Evolutionary conservation across 2,329 filamentous ascomycete species (phyloP), one percentile per base, ranked within the genome.

Genomic region (Phialocephala subalpina): DNA sequence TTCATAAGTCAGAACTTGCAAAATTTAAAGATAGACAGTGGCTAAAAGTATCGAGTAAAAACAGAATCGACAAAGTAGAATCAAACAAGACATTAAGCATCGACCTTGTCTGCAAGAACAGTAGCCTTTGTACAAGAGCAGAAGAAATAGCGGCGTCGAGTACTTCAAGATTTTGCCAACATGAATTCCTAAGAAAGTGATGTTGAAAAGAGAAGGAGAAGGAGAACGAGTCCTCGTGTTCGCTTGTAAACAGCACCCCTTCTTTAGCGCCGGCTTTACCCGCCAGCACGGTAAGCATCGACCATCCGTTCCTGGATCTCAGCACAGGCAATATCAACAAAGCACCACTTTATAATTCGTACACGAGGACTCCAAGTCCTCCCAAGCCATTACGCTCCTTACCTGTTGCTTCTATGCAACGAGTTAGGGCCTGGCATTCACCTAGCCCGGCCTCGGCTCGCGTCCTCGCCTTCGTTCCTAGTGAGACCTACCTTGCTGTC

Each of bases 201-300:
- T 16, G 40, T 42, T 42, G 40, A 42, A 42, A 42, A 42, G 40
- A 33, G 29, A 33, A 33, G 29, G 29, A 33, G 40, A 42, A n/a
- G 40, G 18, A 33, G 40, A 42, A n/a, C 12, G 18, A 42, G 40
- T 42, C 40, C 14, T 5, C 18, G 2, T 6, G 6, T 42, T 16
- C 40, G 40, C 4, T 18, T 16, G 4, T n/a, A 42, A n/a, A 18
- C 40, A 40, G 36, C 36, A 16, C 45, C 45, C 45, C n/a, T 12
- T 22, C n/a, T 25, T 49, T 49, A 49, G 45, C 45, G 45, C n/a
- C 40, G 40, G 40, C 40, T 42, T 42, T 6, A n/a, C 40, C 45
- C 45, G 20, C 5, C 36, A n/a, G n/a, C n/a, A n/a, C n/a, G n/a
- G n/a, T 22, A 3, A n/a, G n/a, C 45, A 7, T 49, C 45, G n/a